Conservation (phyloP, 2,329 filamentous ascomycete species). For the Alternaria brassicae region DNA sequence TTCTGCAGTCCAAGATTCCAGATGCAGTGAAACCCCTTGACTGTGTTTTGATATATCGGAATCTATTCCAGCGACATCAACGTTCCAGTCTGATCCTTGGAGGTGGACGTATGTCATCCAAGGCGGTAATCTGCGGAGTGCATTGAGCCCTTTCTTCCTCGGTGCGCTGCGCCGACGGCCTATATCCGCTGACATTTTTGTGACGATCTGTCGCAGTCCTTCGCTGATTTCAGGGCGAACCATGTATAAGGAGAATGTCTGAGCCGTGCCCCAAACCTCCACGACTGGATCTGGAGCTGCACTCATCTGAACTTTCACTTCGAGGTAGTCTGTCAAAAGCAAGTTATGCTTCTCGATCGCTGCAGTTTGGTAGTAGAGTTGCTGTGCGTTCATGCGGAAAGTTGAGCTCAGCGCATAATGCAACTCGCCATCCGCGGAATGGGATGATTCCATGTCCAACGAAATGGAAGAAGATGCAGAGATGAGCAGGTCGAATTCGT, state of each 20-base stretch:
- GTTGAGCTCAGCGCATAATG: constrained; percentile 88
- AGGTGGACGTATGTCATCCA: constrained; percentile 88
- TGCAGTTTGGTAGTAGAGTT: constrained; percentile 93
- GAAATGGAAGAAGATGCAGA: constrained; percentile 94
- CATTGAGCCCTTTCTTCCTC: constrained; percentile 59
- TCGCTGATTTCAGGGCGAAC: constrained; percentile 91
- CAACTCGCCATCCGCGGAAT: constrained; percentile 80
- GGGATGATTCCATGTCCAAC: constrained; percentile 93
- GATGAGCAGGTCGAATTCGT: constrained; percentile 94
- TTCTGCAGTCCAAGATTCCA: constrained; percentile 87
- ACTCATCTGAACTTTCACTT: constrained; percentile 83
- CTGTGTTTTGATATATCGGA: constrained; percentile 80
- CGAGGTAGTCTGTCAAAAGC: constrained; percentile 84
- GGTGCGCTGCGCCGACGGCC: constrained; percentile 42
- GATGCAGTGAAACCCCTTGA: constrained; percentile 81
- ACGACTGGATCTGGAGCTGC: constrained; percentile 87
- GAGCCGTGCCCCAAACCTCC: constrained; percentile 76
- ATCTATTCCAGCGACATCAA: constrained; percentile 91
- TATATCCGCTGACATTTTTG: constrained; percentile 70
- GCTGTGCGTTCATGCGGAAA: constrained; percentile 82
- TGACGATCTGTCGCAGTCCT: constrained; percentile 88
- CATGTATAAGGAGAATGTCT: constrained; percentile 88
- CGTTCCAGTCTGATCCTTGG: constrained; percentile 85
- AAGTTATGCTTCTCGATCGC: constrained; percentile 84
- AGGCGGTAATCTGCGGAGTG: constrained; percentile 77